Base-by-base conservation (phyloP, 305 asterid species). In the Ajuga reptans region DNA sequence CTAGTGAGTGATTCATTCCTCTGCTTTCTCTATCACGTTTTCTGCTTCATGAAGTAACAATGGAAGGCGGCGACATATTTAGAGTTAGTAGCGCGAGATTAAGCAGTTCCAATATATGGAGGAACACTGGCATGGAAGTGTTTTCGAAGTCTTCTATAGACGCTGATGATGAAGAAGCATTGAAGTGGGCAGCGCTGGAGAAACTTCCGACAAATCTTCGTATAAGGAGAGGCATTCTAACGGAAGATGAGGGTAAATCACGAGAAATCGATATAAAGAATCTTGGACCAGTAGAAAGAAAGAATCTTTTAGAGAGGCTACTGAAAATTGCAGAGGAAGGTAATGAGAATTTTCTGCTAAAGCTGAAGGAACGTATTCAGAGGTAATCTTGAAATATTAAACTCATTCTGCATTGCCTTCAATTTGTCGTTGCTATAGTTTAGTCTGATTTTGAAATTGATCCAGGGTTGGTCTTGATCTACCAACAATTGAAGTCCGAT, bases 181-280 rank as follows among this genome's bases (percentile, higher is more conserved):
- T 93, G 31, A 90, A 77, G 76, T 93, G 98, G 98, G 98, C 98
- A 4, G 90, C 97, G 18, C 52, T 90, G 31, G 96, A 93, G 82
- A 88, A 81, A 57, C 94, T 93, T 8, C 97, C 98, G 0, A 93
- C 96, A 0, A 76, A 80, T 60, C 81, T 83, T 33, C 97, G 97
- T 29, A 77, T 93, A 24, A 71, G 83, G 66, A 81, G 93, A 76
- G 98, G 97, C 15, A 78, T 93, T 27, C 87, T 90, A 1, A 70
- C 79, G 11, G 94, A 77, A 72, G 91, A 73, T 47, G 78, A 79
- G 55, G 99, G 97, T 2, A 81, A 75, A 4, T 24, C 83, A 1
- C 72, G 82, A 64, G 97, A 93, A 59, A 74, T 93, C 15, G 96
- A 93, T 46, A 72, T 91, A 37, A 76, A 72, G 73, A 77, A 84